Evolutionary conservation across 2,329 filamentous ascomycete genomes (phyloP).

Genomic region (Ramularia endophylla): DNA sequence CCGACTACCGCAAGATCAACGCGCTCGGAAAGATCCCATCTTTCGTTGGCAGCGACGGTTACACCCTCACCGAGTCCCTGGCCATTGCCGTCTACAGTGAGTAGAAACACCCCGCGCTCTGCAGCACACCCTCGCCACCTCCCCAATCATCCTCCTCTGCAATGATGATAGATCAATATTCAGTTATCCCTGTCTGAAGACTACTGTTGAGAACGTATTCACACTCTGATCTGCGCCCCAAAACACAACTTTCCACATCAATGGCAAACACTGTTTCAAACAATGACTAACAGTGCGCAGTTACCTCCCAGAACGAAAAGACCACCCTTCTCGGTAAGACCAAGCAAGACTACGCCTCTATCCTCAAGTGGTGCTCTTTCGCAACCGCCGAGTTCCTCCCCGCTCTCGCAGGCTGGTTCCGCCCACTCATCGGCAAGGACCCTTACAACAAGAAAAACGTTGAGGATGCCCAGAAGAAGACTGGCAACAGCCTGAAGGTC

Average conservation of each 20-base stretch:
- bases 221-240: constrained; percentile 62
- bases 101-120: constrained; percentile 37
- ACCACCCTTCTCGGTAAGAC: constrained; percentile 98
- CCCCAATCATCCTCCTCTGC: constrained; percentile 21
- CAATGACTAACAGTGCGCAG: constrained; percentile 43
- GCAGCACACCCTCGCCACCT: constrained; percentile 4
- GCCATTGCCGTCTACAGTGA: constrained; percentile 97
- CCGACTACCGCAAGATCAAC: constrained; percentile 81
- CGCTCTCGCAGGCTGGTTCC: constrained; percentile 72
- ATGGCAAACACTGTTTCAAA: background rate
- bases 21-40: constrained; percentile 86
- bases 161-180: constrained; percentile 71
- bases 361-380: constrained; percentile 97
- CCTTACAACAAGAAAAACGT: constrained; percentile 98
- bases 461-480: constrained; percentile 68
- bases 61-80: constrained; percentile 79
- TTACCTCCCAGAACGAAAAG: constrained; percentile 99
- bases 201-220: constrained; percentile 77
- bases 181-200: constrained; percentile 99
- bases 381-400: constrained; percentile 83
- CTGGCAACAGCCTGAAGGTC: constrained; percentile 62
- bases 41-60: constrained; percentile 90
- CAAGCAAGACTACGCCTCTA: constrained; percentile 99
- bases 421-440: constrained; percentile 72
- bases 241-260: background rate